Evolutionary conservation across 345 rosid species (phyloP).

Genomic region (Rhodamnia argentea): DNA sequence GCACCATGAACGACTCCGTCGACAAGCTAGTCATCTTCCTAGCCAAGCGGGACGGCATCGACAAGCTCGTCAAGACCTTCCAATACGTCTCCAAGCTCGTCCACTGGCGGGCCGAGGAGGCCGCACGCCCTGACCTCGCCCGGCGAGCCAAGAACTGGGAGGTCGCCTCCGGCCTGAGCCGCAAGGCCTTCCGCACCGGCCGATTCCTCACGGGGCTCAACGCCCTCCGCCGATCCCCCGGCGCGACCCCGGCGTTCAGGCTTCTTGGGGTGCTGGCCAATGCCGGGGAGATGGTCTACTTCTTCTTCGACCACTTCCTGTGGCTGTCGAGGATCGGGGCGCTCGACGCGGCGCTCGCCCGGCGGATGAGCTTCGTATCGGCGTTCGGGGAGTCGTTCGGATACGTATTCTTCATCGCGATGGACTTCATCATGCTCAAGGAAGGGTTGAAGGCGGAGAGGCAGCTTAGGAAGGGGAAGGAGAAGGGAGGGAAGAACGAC

Average conservation of each 20-base stretch:
- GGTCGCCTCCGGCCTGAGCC: constrained; percentile 85
- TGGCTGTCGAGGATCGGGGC: constrained; percentile 91
- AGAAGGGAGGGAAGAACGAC: constrained; percentile 6
- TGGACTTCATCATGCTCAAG: constrained; percentile 53
- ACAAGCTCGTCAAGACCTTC: constrained; percentile 96
- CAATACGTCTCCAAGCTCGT: constrained; percentile 94
- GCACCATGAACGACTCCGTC: constrained; percentile 49
- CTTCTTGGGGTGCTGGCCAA: constrained; percentile 61
- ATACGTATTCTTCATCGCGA: constrained; percentile 59
- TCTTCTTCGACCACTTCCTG: constrained; percentile 88
- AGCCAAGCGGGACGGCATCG: constrained; percentile 94
- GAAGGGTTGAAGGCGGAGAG: constrained; percentile 41
- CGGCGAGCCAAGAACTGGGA: constrained; percentile 81
- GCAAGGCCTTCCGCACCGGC: constrained; percentile 89
- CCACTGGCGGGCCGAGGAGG: constrained; percentile 55
- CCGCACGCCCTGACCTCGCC: constrained; percentile 41
- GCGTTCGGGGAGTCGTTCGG: constrained; percentile 99
- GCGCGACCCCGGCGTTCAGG: constrained; percentile 34
- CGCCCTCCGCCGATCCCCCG: constrained; percentile 62
- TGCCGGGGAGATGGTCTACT: constrained; percentile 93
- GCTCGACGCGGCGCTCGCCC: constrained; percentile 52
- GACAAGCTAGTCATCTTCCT: constrained; percentile 90
- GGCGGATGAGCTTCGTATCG: constrained; percentile 81
- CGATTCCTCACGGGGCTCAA: constrained; percentile 94
- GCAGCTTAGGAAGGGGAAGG: constrained; percentile 4